Evolutionary conservation across 495 filamentous ascomycete genomes (phyloP).

Genomic region (Aspergillus carlsbadensis): DNA sequence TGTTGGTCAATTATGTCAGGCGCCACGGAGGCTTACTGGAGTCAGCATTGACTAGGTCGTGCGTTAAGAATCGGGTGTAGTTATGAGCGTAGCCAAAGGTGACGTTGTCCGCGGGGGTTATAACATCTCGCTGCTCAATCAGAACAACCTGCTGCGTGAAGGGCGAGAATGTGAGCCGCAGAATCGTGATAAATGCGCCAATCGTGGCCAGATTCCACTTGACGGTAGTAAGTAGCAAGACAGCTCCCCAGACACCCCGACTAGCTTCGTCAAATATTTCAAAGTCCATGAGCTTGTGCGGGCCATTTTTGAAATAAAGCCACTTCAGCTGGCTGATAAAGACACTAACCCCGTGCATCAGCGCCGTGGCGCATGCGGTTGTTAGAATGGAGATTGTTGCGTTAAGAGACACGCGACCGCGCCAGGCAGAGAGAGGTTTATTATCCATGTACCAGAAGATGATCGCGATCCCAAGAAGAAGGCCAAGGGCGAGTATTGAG

Average conservation of each 20-base stretch:
- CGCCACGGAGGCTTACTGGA: conserved; percentile 12
- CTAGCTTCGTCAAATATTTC: conserved; percentile 41
- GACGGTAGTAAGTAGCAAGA: conserved; percentile 21
- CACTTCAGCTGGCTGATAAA: conserved; percentile 36
- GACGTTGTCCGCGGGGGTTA: conserved; percentile 4
- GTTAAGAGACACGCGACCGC: conserved; percentile 16
- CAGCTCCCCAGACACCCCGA: conserved; percentile 38
- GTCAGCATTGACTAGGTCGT: conserved; percentile 5
- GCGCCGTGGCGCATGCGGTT: conserved; percentile 15
- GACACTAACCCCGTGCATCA: conserved; percentile 21
- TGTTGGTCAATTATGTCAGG: neutral
- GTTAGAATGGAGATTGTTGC: conserved; percentile 21
- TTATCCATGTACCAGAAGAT: conserved; percentile 24
- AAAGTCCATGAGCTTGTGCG: conserved; percentile 30
- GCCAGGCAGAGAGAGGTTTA: conserved; percentile 20
- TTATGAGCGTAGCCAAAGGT: conserved; percentile 19
- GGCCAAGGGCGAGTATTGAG: conserved; percentile 13
- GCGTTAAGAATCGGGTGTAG: no score
- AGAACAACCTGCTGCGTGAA: conserved; percentile 32
- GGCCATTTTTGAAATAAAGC: conserved; percentile 29
- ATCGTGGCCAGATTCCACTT: conserved; percentile 26
- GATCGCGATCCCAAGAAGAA: conserved; percentile 13
- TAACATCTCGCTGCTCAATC: conserved; percentile 16
- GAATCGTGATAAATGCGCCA: conserved; percentile 29
- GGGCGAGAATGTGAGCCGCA: conserved; percentile 28